Percentiles rank a stretch among this genome's conserved stretches.
phyloP scores from a whole-genome alignment of 2,329 filamentous ascomycete genomes.

The Hawksworthiomyces lignivorus region DNA sequence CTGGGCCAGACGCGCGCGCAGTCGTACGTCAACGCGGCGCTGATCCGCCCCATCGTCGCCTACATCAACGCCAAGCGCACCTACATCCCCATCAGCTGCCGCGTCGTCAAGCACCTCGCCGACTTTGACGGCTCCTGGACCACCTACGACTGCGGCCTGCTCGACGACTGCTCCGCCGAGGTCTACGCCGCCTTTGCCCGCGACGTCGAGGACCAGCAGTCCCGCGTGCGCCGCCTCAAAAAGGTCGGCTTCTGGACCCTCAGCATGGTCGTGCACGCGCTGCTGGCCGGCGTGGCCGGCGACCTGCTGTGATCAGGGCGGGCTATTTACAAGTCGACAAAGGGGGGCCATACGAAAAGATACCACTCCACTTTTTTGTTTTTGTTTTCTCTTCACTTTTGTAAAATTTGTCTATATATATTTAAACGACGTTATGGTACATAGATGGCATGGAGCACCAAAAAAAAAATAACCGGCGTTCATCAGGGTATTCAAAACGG shows the following conservation, averaged over 20 bases:
- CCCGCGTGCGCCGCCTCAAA: constrained; percentile 76
- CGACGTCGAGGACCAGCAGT: constrained; percentile 84
- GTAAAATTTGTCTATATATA: neutral
- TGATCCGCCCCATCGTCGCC: constrained; percentile 91
- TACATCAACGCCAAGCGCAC: constrained; percentile 95
- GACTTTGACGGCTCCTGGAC: constrained; percentile 98
- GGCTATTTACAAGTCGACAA: neutral
- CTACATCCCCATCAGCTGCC: constrained; percentile 91
- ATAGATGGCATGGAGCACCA: too few species aligned
- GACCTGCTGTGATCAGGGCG: constrained; percentile 45
- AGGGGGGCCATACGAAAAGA: neutral
- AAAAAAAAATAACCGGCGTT: too few species aligned
- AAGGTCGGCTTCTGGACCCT: constrained; percentile 94
- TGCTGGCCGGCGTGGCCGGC: constrained; percentile 91
- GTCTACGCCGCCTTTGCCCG: constrained; percentile 90
- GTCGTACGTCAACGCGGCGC: constrained; percentile 91
- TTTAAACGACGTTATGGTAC: too few species aligned
- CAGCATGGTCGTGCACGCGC: constrained; percentile 81
- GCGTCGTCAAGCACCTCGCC: constrained; percentile 77
- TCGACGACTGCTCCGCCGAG: constrained; percentile 90
- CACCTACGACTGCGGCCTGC: constrained; percentile 82
- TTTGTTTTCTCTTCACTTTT: neutral
- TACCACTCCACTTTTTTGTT: neutral
- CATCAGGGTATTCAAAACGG: too few species aligned
- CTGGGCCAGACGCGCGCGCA: constrained; percentile 60